Evolutionary conservation across 1,284 basidiomycete genomes (phyloP), one percentile per base, ranked within the genome.

Genomic region (Cryptococcus wingfieldii): DNA sequence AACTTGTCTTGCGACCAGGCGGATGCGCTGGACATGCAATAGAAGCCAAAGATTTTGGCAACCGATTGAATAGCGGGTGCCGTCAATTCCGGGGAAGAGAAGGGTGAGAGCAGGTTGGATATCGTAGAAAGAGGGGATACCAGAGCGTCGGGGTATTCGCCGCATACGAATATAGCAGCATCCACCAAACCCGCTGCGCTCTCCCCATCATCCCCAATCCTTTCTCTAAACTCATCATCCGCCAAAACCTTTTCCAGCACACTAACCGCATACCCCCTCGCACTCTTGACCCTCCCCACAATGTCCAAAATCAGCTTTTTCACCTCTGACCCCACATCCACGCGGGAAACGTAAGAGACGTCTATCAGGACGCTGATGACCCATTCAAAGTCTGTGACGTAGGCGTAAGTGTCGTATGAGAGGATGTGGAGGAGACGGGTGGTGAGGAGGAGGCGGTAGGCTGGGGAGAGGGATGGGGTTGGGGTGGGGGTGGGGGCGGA

Each of bases 331-430:
- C 90, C 91, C 37, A 95, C 80, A 66, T 87, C 79, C 53, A 86
- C 89, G 43, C 84, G 84, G 45, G 88, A 87, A 45, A 97, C 82
- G 69, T 92, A 90, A 0, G 89, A 85, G 2, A 98, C 82, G 65
- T 96, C 90, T 46, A 96, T 83, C 25, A 97, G 84, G 3, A 94
- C 90, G 8, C 93, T 95, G 27, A 98, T 80, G 70, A 92, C 96
- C 96, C 96, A 99, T 67, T 94, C 88, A 70, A 98, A 97, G 76
- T 98, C 92, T 39, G 82, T 82, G 38, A 99, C 83, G 68, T 94
- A 88, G 53, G 86, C 85, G 68, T 96, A 98, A 7, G 87, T 87
- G 55, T 88, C 85, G 58, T 84, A 82, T 5, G 88, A 86, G 59
- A 91, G 88, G 64, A 96, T 87, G 23, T 81, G 78, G n/a, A 97